Percentiles rank a stretch among this genome's conserved stretches.
These are phyloP conservation scores for Pseudisothecium myosuroides DNA, from an alignment of 225 moss, liverwort and hornwort genomes.

Conservation along the genomic window DNA sequence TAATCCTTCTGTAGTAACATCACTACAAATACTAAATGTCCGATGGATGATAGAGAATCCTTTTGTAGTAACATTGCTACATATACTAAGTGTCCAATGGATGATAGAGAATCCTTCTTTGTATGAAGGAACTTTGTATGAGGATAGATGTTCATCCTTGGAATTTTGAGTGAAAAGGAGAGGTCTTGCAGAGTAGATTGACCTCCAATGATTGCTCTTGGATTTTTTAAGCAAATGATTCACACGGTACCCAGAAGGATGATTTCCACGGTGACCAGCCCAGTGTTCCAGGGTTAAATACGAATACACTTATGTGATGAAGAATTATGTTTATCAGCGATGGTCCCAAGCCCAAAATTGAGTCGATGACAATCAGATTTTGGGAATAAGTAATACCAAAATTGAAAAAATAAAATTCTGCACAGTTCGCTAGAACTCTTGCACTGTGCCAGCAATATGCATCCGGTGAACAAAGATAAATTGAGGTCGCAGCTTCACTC, in stretches of 20 bases:
- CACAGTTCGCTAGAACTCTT: neutral
- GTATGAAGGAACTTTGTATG: too few relatives aligned
- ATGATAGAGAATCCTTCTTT: too few relatives aligned
- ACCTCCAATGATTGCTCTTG: neutral
- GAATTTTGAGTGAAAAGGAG: too few relatives aligned
- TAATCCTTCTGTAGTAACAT: too few relatives aligned
- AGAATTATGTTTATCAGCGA: neutral
- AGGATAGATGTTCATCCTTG: too few relatives aligned
- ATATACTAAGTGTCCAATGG: too few relatives aligned
- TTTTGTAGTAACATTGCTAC: too few relatives aligned
- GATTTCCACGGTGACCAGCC: neutral
- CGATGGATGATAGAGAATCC: too few relatives aligned
- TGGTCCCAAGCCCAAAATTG: neutral
- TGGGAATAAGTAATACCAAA: neutral
- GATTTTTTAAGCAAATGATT: neutral
- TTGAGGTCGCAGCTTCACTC: neutral
- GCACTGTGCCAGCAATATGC: neutral
- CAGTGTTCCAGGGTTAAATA: too few relatives aligned
- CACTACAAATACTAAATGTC: too few relatives aligned
- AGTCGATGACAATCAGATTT: neutral
- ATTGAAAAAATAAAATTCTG: neutral
- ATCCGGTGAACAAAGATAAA: neutral
- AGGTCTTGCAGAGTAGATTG: too few relatives aligned
- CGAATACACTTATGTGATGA: neutral
- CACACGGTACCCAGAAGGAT: neutral